phyloP scores from a whole-genome alignment of 345 rosid species.

The Brassica rapa region DNA sequence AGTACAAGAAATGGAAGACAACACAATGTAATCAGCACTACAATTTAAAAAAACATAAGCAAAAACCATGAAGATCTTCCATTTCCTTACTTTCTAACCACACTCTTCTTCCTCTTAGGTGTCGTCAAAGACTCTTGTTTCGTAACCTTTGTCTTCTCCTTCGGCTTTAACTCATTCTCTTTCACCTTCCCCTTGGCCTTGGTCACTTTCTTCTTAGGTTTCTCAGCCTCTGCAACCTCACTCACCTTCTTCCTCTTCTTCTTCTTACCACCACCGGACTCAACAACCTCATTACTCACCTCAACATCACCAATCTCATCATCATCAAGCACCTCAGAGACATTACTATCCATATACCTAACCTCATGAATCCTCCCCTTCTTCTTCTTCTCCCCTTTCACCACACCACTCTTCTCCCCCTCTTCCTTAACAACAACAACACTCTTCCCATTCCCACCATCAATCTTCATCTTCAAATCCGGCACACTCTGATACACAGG shows the following conservation, averaged over 20 bases:
- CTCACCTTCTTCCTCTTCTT: slow-evolving; percentile 37
- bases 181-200: slow-evolving; percentile 19
- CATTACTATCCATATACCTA: slow-evolving; percentile 67
- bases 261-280: slow-evolving; percentile 35
- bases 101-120: slow-evolving; percentile 31
- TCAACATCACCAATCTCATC: slow-evolving; percentile 43
- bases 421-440: slow-evolving; percentile 26
- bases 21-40: slow-evolving; percentile 29
- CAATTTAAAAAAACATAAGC: neutral
- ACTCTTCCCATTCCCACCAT: slow-evolving; percentile 18
- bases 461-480: slow-evolving; percentile 66
- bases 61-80: neutral
- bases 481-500: slow-evolving; percentile 73
- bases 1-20: slow-evolving; percentile 14
- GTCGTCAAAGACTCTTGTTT: slow-evolving; percentile 37
- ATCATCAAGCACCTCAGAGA: slow-evolving; percentile 43
- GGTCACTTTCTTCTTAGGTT: slow-evolving; percentile 21
- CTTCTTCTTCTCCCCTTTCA: slow-evolving; percentile 46
- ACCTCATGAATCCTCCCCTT: slow-evolving; percentile 81
- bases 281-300: slow-evolving; percentile 26
- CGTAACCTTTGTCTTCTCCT: neutral
- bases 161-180: slow-evolving; percentile 20
- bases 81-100: slow-evolving; percentile 6
- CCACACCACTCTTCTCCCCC: slow-evolving; percentile 25
- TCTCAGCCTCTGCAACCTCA: slow-evolving; percentile 37